These are phyloP conservation scores for Danielia reshetovae DNA, from an alignment of 805 yeast species.

Conservation along the genomic window DNA sequence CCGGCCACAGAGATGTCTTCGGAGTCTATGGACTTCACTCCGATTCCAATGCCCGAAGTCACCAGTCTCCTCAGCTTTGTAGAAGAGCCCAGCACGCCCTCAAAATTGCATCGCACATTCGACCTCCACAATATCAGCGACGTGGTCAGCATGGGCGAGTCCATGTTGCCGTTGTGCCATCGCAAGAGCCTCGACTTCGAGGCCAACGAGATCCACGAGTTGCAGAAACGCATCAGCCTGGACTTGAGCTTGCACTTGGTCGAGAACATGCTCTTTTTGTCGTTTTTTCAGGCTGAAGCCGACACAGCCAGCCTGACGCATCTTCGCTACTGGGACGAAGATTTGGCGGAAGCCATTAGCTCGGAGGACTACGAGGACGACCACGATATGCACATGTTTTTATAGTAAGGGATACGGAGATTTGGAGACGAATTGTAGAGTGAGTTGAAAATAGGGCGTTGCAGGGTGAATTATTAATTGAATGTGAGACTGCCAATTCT, in stretches of 20 bases:
- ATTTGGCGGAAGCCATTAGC: slow-evolving; percentile 7
- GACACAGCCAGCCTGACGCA: neutral
- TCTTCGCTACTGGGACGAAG: slow-evolving; percentile 15
- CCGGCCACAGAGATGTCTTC: neutral
- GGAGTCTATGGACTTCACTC: neutral
- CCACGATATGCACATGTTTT: slow-evolving; percentile 1
- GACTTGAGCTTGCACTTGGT: slow-evolving; percentile 9
- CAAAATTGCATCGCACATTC: slow-evolving; percentile 13
- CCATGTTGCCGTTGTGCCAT: slow-evolving; percentile 12
- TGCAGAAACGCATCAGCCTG: slow-evolving; percentile 3
- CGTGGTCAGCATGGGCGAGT: slow-evolving; percentile 5
- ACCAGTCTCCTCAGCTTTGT: slow-evolving; percentile 4
- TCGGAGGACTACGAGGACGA: slow-evolving; percentile 1
- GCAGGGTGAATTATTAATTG: no score
- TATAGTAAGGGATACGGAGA: neutral
- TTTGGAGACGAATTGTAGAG: no score
- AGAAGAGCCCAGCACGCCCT: slow-evolving; percentile 4
- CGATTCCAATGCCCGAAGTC: neutral
- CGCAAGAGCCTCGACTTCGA: slow-evolving; percentile 14
- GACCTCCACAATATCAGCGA: slow-evolving; percentile 9
- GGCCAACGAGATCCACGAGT: slow-evolving; percentile 10
- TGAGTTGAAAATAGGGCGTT: no score
- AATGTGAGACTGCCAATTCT: no score
- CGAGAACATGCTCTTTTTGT: slow-evolving; percentile 15
- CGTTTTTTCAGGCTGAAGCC: slow-evolving; percentile 6